Evolutionary conservation across 441 rosid species (phyloP), one percentile per base, ranked within the genome.

Genomic region (Pelargonium cotyledonis): DNA sequence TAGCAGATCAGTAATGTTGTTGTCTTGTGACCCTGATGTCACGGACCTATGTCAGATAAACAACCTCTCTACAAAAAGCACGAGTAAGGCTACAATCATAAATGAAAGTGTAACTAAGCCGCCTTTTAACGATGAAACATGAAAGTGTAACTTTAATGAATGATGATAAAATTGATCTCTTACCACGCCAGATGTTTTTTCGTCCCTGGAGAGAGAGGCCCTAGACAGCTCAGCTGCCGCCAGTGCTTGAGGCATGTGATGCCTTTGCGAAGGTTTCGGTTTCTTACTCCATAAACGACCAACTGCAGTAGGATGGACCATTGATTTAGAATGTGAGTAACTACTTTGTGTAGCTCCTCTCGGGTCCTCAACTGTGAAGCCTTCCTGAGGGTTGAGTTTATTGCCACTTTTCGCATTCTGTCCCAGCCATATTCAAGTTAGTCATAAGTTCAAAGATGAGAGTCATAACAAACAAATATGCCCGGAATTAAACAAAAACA

Each of bases 281-380:
- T 58, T 58, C 63, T 58, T 58, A 11, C 63, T 7, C 63, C 63
- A 58, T 4, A 26, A 40, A 40, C 43, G 43, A 6, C 43, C 43
- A 8, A 40, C 61, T 55, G 61, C 61, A 55, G 15, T 15, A 26
- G 63, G 63, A 58, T 58, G 63, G 23, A 58, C 31, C 63, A 58
- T 58, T 21, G 63, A 58, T 26, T 18, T 58, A 11, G 63, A 58
- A 26, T 58, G 63, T 19, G 63, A 19, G 29, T 21, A 58, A 26
- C 63, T 11, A 11, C 23, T 58, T 19, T 58, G 63, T 19, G 63
- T 21, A 19, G 9, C 43, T 8, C 43, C 43, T 40, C 43, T 40
- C 10, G 43, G 29, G 29, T 58, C 29, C 8, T 58, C 29, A 21
- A 58, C 63, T 12, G 29, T 58, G 29, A 35, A 35, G 40, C 40